Evolutionary conservation across 192 early-diverging fungal species (phyloP).

Genomic region (Coemansia sp.): DNA sequence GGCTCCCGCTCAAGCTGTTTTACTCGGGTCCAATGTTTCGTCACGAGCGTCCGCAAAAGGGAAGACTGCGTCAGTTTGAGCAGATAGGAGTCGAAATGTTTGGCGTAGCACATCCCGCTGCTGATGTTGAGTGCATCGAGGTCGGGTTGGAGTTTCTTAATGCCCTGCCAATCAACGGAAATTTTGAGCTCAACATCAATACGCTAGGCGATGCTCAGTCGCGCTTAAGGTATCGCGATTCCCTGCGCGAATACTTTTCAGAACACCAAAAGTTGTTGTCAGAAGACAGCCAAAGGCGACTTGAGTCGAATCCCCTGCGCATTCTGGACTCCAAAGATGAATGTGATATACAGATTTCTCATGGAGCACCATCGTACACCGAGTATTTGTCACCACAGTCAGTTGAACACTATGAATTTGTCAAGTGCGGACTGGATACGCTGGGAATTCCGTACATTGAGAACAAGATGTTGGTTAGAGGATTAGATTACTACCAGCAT

Average conservation of each 20-base stretch:
- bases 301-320: conserved; percentile 60
- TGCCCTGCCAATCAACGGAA: conserved; percentile 25
- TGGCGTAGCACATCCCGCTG: conserved; percentile 52
- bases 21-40: conserved; percentile 70
- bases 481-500: conserved; percentile 70
- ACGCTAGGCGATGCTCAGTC: conserved; percentile 37
- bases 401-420: conserved; percentile 46
- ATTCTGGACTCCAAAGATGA: conserved; percentile 64
- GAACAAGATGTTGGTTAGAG: conserved; percentile 58
- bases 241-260: conserved; percentile 52
- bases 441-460: conserved; percentile 55
- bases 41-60: conserved; percentile 68
- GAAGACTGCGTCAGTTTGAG: conserved; percentile 68
- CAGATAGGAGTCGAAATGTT: conserved; percentile 66
- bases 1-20: conserved; percentile 57
- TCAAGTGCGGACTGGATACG: conserved; percentile 39
- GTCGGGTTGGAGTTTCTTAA: conserved; percentile 52
- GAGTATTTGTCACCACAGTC: conserved; percentile 48
- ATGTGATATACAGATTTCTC: conserved; percentile 44
- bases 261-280: conserved; percentile 40
- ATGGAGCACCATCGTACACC: conserved; percentile 38
- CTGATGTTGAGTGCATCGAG: conserved; percentile 62
- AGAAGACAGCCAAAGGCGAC: conserved; percentile 50
- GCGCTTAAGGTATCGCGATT: conserved; percentile 35
- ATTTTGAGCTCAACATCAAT: conserved; percentile 31